Evolutionary conservation across 108 stramenopile genomes (phyloP).

Genomic region (Skeletonema menzelii): DNA sequence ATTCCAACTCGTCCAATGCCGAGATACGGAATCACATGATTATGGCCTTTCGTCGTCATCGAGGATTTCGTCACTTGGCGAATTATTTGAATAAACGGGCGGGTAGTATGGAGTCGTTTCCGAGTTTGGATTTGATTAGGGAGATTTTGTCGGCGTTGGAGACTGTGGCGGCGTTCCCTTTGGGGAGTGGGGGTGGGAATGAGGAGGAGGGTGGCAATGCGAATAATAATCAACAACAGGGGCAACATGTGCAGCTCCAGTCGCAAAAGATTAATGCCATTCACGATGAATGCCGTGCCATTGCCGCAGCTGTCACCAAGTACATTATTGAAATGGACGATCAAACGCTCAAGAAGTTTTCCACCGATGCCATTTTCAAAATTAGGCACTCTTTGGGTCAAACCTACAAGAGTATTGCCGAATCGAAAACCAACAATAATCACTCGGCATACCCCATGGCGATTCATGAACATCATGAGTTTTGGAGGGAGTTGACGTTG

Average conservation of each 20-base stretch:
- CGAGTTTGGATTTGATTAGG: slow-evolving; percentile 16
- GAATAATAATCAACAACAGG: slow-evolving; percentile 2
- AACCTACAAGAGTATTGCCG: slow-evolving; percentile 47
- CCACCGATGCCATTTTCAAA: slow-evolving; percentile 52
- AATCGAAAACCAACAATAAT: slow-evolving; percentile 7
- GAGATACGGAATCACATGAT: slow-evolving; percentile 72
- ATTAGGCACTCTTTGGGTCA: slow-evolving; percentile 24
- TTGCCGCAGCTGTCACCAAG: slow-evolving; percentile 62
- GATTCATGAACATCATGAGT: slow-evolving; percentile 63
- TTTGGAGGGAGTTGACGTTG: slow-evolving; percentile 61
- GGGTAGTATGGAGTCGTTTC: slow-evolving; percentile 35
- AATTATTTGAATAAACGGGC: slow-evolving; percentile 53
- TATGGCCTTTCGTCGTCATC: slow-evolving; percentile 49
- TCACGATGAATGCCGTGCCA: slow-evolving; percentile 14
- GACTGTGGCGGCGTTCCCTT: slow-evolving; percentile 4
- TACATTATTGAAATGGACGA: slow-evolving; percentile 57
- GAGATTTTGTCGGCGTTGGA: slow-evolving; percentile 25
- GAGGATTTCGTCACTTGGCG: slow-evolving; percentile 56
- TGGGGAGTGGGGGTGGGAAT: neutral
- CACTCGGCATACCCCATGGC: slow-evolving; percentile 10
- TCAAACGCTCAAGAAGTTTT: slow-evolving; percentile 59
- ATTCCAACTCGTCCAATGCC: slow-evolving; percentile 44
- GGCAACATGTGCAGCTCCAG: slow-evolving; percentile 3
- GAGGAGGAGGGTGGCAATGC: slow-evolving; percentile 35
- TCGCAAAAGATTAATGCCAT: slow-evolving; percentile 47